Evolutionary conservation across 139 green algal genomes (phyloP), one percentile per base, ranked within the genome.

Genomic region (Coelastrella sp.): DNA sequence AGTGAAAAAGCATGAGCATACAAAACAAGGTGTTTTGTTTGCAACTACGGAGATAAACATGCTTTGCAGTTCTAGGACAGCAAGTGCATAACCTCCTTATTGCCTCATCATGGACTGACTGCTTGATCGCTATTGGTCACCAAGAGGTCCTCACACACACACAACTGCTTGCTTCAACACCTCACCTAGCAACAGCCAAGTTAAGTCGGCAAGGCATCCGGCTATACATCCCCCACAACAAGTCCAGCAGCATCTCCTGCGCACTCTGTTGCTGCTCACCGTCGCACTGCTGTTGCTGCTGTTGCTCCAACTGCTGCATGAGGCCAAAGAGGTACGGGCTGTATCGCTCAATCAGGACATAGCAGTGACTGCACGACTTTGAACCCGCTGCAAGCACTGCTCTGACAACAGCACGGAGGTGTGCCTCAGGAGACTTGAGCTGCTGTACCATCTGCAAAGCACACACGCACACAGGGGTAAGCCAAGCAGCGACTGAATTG

Each of bases 331-430:
- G 53, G 25, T 71, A 41, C 2, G 35, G 75, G 37, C 37, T 53
- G 88, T 97, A 98, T 3, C 96, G 89, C 88, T 97, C 93, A 75
- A 98, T 77, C 8, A 91, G 88, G 21, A 93, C 95, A 59, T 95
- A 84, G 73, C 93, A 91, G 89, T 98, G 96, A 30, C 90, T 95
- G 87, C 96, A 95, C 19, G 81, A 92, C 90, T 98, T 98, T 82
- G 90, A 85, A 4, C 96, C 95, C 11, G 93, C 88, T 5, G 92
- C 78, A 43, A 98, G 80, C 73, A 98, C 67, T 38, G 88, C 90
- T 9, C 91, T 91, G 67, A 87, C 82, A 27, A 96, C 69, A 32
- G 45, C 35, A 35, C 35, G 45, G 40, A 80, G 40, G 17, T 71
- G 27, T 5, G 57, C 57, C 35, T 41, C 53, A 21, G 23, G 57